Percentiles rank a stretch among this genome's conserved stretches.
phyloP scores from a whole-genome alignment of 2,329 filamentous ascomycete genomes.

The Bipolaris zeicola region DNA sequence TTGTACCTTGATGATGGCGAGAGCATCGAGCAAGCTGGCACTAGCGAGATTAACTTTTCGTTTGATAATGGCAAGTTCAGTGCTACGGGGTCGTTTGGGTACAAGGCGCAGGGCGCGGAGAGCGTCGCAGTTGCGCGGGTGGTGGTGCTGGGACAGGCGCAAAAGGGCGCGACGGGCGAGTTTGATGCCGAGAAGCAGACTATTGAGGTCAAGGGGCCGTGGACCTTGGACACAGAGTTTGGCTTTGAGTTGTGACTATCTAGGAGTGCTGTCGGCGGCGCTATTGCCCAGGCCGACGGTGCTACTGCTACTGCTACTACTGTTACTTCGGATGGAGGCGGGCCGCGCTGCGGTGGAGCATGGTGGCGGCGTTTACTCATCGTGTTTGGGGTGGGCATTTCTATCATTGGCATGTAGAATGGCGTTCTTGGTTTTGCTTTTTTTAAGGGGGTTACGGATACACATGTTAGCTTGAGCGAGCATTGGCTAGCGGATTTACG shows the following conservation, averaged over 20 bases:
- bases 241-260: constrained; percentile 24
- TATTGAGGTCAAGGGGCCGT: constrained; percentile 35
- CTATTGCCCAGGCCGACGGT: not conserved
- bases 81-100: constrained; percentile 61
- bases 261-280: not conserved
- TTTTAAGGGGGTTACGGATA: not conserved
- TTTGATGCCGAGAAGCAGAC: constrained; percentile 21
- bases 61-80: constrained; percentile 62
- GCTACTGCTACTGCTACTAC: not conserved
- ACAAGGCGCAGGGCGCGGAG: constrained; percentile 37
- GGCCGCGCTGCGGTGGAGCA: not conserved
- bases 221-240: constrained; percentile 33
- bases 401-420: constrained; percentile 2
- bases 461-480: not conserved
- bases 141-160: constrained; percentile 34
- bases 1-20: constrained; percentile 82
- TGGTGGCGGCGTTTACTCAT: not conserved
- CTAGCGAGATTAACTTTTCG: constrained; percentile 64
- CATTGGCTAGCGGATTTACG: not conserved
- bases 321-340: not conserved
- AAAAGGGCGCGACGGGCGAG: constrained; percentile 19
- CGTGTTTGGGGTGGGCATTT: not conserved
- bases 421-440: not conserved
- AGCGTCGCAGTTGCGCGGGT: constrained; percentile 35
- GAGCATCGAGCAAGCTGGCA: constrained; percentile 63